These are phyloP conservation scores for Gaeumannomyces sp. DNA, from an alignment of 2,329 filamentous ascomycete genomes.

Conservation along the genomic window DNA sequence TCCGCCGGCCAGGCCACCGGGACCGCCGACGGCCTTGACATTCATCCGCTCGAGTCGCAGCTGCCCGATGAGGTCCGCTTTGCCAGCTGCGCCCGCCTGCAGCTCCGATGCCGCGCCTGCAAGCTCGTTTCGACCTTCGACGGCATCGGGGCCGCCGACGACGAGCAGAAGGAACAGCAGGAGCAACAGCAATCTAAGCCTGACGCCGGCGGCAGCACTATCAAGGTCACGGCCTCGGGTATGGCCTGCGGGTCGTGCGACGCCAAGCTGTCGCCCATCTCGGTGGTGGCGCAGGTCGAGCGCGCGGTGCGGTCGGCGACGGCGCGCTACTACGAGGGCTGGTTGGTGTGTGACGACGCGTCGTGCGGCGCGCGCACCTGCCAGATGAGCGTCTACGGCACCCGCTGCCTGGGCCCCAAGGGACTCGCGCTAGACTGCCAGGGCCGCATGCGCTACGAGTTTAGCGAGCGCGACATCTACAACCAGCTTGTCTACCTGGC, in stretches of 20 bases:
- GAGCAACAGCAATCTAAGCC: neutral
- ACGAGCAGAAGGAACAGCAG: neutral
- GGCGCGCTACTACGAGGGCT: slow-evolving; percentile 83
- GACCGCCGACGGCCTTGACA: slow-evolving; percentile 56
- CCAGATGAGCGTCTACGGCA: slow-evolving; percentile 89
- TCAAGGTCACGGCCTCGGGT: slow-evolving; percentile 63
- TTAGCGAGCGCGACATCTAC: slow-evolving; percentile 83
- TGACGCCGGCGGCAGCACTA: neutral
- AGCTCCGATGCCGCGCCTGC: slow-evolving; percentile 76
- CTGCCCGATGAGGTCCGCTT: slow-evolving; percentile 90
- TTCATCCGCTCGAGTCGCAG: slow-evolving; percentile 89
- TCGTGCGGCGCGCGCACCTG: slow-evolving; percentile 81
- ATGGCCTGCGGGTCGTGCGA: slow-evolving; percentile 68
- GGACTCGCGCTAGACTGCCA: slow-evolving; percentile 79
- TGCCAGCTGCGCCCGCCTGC: slow-evolving; percentile 68
- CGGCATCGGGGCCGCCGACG: slow-evolving; percentile 53
- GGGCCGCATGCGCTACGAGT: slow-evolving; percentile 84
- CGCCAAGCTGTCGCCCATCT: slow-evolving; percentile 59
- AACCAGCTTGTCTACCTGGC: slow-evolving; percentile 90
- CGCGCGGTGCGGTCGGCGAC: slow-evolving; percentile 72
- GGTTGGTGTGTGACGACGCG: slow-evolving; percentile 84
- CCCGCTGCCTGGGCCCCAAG: slow-evolving; percentile 79
- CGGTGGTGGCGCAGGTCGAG: slow-evolving; percentile 81
- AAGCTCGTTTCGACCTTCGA: slow-evolving; percentile 67
- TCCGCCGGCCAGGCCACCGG: slow-evolving; percentile 37